Conservation (phyloP, 2,329 filamentous ascomycete genomes). For the Venturia nashicola region DNA sequence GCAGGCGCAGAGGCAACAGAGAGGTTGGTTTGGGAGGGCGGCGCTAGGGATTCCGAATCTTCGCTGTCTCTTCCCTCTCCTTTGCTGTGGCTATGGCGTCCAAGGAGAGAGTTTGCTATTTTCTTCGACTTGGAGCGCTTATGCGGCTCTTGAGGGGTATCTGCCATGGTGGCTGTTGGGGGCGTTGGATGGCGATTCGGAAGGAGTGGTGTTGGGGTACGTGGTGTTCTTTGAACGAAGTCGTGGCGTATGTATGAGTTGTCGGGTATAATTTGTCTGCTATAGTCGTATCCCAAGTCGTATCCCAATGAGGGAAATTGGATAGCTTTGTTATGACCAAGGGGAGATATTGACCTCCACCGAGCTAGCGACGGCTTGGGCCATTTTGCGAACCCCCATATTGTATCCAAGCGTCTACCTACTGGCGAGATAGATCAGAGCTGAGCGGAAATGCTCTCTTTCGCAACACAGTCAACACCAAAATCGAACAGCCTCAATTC, state of each 20-base stretch:
- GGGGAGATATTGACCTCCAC: not conserved
- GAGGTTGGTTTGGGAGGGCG: not conserved
- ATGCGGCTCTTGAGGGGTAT: not conserved
- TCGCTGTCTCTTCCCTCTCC: not conserved
- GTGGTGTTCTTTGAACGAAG: too few relatives aligned
- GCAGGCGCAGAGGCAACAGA: not conserved
- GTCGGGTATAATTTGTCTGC: not conserved
- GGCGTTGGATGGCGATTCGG: not conserved
- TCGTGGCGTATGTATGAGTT: not conserved
- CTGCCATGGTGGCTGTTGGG: not conserved
- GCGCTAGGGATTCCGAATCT: not conserved
- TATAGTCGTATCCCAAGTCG: not conserved
- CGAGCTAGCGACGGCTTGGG: not conserved
- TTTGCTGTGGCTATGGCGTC: not conserved
- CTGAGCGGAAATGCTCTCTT: too few relatives aligned
- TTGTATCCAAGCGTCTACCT: too few relatives aligned
- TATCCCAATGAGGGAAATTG: not conserved
- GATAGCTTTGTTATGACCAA: too few relatives aligned
- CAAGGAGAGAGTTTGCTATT: not conserved
- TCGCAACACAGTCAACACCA: too few relatives aligned
- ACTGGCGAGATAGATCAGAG: too few relatives aligned
- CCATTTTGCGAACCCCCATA: too few relatives aligned
- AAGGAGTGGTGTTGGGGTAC: not conserved
- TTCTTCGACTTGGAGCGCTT: constrained; percentile 2
- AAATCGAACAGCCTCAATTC: too few relatives aligned